Conservation (phyloP, 805 yeast genomes). For the Hanseniaspora lachancei region DNA sequence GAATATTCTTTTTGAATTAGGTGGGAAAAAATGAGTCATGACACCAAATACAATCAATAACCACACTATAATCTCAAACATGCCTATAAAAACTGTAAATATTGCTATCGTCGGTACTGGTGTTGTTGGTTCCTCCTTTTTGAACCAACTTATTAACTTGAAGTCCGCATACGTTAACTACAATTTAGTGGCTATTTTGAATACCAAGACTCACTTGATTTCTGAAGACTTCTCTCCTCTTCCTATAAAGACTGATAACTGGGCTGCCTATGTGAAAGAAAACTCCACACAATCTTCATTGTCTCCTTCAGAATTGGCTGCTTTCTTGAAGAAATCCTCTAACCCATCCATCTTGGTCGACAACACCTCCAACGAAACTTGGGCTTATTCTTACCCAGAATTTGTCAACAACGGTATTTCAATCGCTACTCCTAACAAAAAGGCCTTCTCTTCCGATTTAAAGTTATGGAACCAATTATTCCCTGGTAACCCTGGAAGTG, state of each 20-base stretch:
- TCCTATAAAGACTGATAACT: conserved; percentile 37
- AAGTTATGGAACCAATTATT: conserved; percentile 68
- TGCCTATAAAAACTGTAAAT: conserved; percentile 43
- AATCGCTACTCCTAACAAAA: conserved; percentile 95
- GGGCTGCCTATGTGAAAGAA: conserved; percentile 38
- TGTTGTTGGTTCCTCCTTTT: conserved; percentile 85
- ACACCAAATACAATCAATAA: neutral
- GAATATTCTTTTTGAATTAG: too few relatives aligned
- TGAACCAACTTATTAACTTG: conserved; percentile 60
- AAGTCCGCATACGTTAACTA: conserved; percentile 47
- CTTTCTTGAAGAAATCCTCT: conserved; percentile 51
- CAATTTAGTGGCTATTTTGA: conserved; percentile 70
- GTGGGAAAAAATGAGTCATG: neutral
- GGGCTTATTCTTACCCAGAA: conserved; percentile 66
- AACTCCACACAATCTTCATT: conserved; percentile 34
- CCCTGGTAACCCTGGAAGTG: conserved; percentile 40
- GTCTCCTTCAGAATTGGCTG: conserved; percentile 44
- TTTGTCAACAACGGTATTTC: conserved; percentile 70
- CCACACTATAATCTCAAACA: conserved; percentile 17
- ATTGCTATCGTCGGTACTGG: conserved; percentile 77
- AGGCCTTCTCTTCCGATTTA: conserved; percentile 78
- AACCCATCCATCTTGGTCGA: conserved; percentile 76
- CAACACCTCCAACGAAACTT: conserved; percentile 73
- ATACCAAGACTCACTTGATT: conserved; percentile 55
- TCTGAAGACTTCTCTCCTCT: conserved; percentile 61